Evolutionary conservation across 2,329 filamentous ascomycete species (phyloP).

Genomic region (Knufia fluminis): DNA sequence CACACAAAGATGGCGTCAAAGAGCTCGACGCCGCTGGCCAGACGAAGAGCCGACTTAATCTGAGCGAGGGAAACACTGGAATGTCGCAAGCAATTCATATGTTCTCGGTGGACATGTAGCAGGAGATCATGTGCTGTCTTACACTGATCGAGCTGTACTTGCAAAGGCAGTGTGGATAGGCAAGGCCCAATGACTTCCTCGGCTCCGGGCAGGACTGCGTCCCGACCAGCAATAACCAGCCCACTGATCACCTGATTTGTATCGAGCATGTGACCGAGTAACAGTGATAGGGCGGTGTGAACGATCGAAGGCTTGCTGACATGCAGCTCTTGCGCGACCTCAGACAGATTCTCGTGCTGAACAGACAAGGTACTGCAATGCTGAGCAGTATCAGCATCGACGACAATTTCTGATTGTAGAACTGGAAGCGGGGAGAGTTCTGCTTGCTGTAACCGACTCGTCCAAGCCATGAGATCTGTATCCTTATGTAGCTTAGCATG

Average conservation of each 20-base stretch:
- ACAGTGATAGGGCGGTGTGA: conserved; percentile 59
- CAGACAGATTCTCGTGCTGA: conserved; percentile 26
- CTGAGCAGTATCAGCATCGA: conserved; percentile 33
- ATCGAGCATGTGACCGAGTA: conserved; percentile 58
- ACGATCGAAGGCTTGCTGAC: conserved; percentile 63
- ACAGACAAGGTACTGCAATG: conserved; percentile 3
- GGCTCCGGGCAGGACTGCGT: conserved; percentile 58
- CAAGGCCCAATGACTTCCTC: conserved; percentile 72
- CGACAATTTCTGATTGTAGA: conserved; percentile 30
- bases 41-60: conserved; percentile 45
- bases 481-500: background rate
- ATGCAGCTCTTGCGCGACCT: conserved; percentile 32
- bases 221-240: conserved; percentile 72
- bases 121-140: conserved; percentile 53
- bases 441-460: conserved; percentile 51
- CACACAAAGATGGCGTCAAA: conserved; percentile 79
- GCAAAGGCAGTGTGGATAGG: conserved; percentile 63
- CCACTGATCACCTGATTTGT: conserved; percentile 62
- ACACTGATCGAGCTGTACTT: conserved; percentile 49
- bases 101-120: conserved; percentile 53
- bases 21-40: conserved; percentile 48
- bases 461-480: conserved; percentile 52
- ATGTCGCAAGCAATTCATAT: conserved; percentile 57
- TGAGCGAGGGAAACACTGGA: conserved; percentile 56
- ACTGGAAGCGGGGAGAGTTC: conserved; percentile 46